Evolutionary conservation across 371 early-diverging fungal species (phyloP).

Genomic region (Capniomyces stellatus): DNA sequence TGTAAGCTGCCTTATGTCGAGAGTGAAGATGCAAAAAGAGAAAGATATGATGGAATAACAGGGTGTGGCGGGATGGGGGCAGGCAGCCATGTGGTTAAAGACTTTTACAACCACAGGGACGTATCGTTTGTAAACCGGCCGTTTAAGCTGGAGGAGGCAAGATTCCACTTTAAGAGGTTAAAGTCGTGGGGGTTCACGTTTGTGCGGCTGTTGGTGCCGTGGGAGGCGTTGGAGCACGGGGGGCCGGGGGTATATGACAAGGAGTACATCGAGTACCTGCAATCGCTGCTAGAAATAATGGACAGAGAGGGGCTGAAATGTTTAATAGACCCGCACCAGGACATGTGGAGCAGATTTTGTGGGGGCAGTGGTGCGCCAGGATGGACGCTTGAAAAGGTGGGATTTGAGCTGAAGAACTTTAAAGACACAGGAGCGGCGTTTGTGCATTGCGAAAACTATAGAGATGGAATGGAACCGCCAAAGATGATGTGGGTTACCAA

Average conservation of each 20-base stretch:
- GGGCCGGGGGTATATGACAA: conserved; percentile 67
- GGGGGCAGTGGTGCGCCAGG: conserved; percentile 53
- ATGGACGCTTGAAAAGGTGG: conserved; percentile 51
- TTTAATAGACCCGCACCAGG: conserved; percentile 70
- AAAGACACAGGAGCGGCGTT: conserved; percentile 56
- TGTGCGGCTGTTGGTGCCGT: conserved; percentile 49
- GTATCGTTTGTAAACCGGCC: conserved; percentile 52
- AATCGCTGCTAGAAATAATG: conserved; percentile 39
- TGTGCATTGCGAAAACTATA: conserved; percentile 47
- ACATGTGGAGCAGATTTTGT: conserved; percentile 49
- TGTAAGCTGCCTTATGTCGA: conserved; percentile 34
- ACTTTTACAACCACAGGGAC: conserved; percentile 40
- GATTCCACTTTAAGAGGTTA: conserved; percentile 51
- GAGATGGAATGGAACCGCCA: conserved; percentile 32
- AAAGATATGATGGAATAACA: neutral
- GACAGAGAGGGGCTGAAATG: conserved; percentile 47
- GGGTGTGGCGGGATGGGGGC: conserved; percentile 28
- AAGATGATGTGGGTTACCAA: conserved; percentile 81
- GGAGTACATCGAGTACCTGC: conserved; percentile 57
- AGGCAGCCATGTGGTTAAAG: conserved; percentile 14
- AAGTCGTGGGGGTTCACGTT: conserved; percentile 61
- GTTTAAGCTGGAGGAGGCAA: conserved; percentile 54
- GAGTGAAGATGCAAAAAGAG: conserved; percentile 23
- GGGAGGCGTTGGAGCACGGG: conserved; percentile 62
- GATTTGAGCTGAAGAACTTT: conserved; percentile 46